These are phyloP conservation scores for Fusarium musae DNA, from an alignment of 2,329 filamentous ascomycete species.

Conservation along the genomic window DNA sequence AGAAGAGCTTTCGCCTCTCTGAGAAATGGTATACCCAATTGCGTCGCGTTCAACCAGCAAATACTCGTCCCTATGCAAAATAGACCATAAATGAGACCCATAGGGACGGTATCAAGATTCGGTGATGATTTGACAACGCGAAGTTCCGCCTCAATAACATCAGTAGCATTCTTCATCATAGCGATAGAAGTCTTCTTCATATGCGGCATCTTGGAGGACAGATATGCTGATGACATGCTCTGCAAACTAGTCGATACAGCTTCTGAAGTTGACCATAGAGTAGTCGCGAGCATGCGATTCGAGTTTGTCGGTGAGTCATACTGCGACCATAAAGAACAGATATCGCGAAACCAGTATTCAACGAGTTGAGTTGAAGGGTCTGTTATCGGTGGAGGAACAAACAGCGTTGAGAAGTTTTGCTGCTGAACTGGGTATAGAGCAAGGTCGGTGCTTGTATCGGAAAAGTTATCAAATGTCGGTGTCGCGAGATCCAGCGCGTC, in stretches of 20 bases:
- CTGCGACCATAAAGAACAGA: conserved; percentile 55
- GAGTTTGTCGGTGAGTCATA: conserved; percentile 54
- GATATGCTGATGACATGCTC: conserved; percentile 54
- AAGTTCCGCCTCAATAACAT: conserved; percentile 49
- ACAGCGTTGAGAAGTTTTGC: conserved; percentile 1
- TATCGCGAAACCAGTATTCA: conserved; percentile 52
- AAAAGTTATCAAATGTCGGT: background rate
- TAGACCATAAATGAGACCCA: conserved; percentile 51
- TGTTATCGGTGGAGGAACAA: conserved; percentile 22
- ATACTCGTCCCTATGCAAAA: conserved; percentile 55
- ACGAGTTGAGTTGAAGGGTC: conserved; percentile 47
- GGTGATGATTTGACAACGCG: conserved; percentile 32
- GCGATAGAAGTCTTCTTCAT: conserved; percentile 48
- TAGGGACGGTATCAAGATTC: conserved; percentile 41
- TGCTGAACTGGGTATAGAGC: conserved; percentile 17
- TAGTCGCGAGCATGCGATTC: conserved; percentile 52
- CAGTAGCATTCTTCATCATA: conserved; percentile 50
- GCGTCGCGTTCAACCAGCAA: conserved; percentile 52
- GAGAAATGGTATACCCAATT: conserved; percentile 48
- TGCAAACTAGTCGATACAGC: conserved; percentile 54
- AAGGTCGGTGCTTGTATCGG: background rate
- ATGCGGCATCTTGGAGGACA: conserved; percentile 49
- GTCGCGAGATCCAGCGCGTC: conserved; percentile 14
- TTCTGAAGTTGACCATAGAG: conserved; percentile 52
- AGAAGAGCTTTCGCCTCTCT: conserved; percentile 46